Conservation (phyloP, 352 stramenopile species). For the Phytopythium sindhum region DNA sequence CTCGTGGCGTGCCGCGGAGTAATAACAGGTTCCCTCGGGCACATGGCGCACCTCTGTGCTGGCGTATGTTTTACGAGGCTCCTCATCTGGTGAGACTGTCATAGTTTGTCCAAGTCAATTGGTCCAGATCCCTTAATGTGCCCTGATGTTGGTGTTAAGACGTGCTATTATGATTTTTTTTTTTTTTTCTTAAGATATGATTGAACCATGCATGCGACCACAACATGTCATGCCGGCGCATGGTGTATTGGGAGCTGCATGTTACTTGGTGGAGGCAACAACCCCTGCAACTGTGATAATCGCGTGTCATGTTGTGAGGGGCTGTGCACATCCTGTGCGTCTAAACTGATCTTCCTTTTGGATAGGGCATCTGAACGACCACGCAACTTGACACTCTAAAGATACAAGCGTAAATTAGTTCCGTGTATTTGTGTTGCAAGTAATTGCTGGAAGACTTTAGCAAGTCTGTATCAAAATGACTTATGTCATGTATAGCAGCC, state of each 20-base stretch:
- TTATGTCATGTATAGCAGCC: too few species aligned
- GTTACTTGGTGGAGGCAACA: not conserved
- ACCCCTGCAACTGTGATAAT: not conserved
- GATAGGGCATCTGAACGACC: too few species aligned
- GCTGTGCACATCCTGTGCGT: not conserved
- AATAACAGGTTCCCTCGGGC: not conserved
- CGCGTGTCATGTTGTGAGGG: not conserved
- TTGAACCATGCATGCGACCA: not conserved
- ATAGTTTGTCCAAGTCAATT: not conserved
- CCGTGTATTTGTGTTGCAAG: too few species aligned
- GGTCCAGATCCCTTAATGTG: not conserved
- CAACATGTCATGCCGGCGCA: not conserved
- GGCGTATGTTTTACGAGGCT: not conserved
- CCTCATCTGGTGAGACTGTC: constrained; percentile 1
- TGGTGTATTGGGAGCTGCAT: not conserved
- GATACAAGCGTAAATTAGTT: too few species aligned
- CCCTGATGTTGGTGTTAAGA: not conserved
- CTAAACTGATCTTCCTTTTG: not conserved
- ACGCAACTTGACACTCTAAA: too few species aligned
- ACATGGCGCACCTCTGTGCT: too few species aligned
- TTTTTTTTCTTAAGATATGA: not conserved
- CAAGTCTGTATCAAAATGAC: too few species aligned
- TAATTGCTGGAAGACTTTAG: too few species aligned
- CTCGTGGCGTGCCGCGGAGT: not conserved
- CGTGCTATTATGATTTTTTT: not conserved